phyloP scores from a whole-genome alignment of 1,284 basidiomycete genomes.

The Ganoderma lingzhi region DNA sequence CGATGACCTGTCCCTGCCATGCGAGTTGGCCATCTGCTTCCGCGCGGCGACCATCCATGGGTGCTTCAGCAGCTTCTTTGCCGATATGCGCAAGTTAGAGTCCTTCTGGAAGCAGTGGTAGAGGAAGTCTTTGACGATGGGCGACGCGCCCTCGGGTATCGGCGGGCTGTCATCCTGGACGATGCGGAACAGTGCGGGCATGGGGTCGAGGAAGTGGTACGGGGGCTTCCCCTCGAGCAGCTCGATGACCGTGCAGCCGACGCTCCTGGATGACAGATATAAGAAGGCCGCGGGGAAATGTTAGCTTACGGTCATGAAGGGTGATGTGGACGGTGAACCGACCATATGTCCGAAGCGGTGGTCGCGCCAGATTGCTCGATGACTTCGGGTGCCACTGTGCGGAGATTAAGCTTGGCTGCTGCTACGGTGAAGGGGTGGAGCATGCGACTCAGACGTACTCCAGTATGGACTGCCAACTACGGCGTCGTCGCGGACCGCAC shows the following conservation, averaged over 20 bases:
- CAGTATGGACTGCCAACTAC: slow-evolving; percentile 98
- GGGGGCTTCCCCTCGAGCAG: slow-evolving; percentile 96
- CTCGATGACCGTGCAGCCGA: slow-evolving; percentile 97
- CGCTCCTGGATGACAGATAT: slow-evolving; percentile 63
- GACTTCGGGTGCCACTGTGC: slow-evolving; percentile 93
- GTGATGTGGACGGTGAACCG: slow-evolving; percentile 32
- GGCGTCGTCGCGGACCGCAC: slow-evolving; percentile 82
- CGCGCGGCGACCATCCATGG: slow-evolving; percentile 95
- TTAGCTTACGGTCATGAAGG: slow-evolving; percentile 3
- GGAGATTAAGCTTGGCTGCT: slow-evolving; percentile 28
- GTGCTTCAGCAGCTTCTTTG: slow-evolving; percentile 91
- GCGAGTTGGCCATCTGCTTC: slow-evolving; percentile 68
- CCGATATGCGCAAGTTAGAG: slow-evolving; percentile 91
- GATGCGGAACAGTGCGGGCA: slow-evolving; percentile 98
- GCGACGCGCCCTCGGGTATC: slow-evolving; percentile 93
- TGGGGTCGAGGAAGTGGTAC: slow-evolving; percentile 94
- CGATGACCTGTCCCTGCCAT: slow-evolving; percentile 48
- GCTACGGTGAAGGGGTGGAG: slow-evolving; percentile 26
- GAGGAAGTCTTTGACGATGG: slow-evolving; percentile 95
- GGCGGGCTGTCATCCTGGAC: slow-evolving; percentile 98
- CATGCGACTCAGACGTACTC: slow-evolving; percentile 64
- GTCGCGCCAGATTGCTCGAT: slow-evolving; percentile 98
- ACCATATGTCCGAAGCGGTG: slow-evolving; percentile 97
- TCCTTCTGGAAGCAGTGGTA: slow-evolving; percentile 99
- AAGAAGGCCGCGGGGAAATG: not conserved